Evolutionary conservation across 495 filamentous ascomycete genomes (phyloP), one percentile per base, ranked within the genome.

Genomic region (Tuber melanosporum): DNA sequence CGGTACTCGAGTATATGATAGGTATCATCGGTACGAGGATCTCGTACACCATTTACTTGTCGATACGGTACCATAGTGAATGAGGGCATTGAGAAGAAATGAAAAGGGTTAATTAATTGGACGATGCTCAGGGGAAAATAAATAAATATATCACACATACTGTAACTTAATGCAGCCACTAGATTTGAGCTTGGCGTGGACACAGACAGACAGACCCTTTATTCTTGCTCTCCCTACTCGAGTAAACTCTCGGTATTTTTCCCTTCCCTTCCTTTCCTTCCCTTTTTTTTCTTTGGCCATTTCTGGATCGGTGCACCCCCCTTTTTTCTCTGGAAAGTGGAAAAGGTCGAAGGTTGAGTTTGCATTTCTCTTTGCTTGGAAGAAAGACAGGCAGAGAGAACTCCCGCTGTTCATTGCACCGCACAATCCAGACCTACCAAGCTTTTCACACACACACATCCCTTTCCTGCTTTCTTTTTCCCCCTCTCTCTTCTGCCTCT

Each of bases 401-500:
- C 52, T 14, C 26, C 26, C 57, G 14, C 14, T 66, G 57, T 36
- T 66, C 26, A 32, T 66, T 66, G 57, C 57, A 32, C 26, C 57
- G 57, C 57, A 36, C 57, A 66, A 32, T 17, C 12, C 57, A 66
- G 57, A 57, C 49, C n/a, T 10, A 62, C 52, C n/a, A 3, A 12
- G 26, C 52, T 15, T 9, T 26, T 26, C 12, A 32, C 57, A 66
- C 57, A 66, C 57, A 36, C 62, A 69, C 73, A 69, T 71, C 52
- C 73, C 71, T 71, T 78, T 71, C 70, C 69, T 77, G 41, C 75
- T 41, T 52, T 62, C 62, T 73, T 72, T 73, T 72, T 81, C 76
- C 49, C 72, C 73, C 76, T 71, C 75, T 72, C 71, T 69, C 71
- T 74, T 72, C 76, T 73, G 73, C 77, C 76, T 43, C 76, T 74